Conservation (phyloP, 371 early-diverging fungal genomes). For the Saksenaea vasiformis region DNA sequence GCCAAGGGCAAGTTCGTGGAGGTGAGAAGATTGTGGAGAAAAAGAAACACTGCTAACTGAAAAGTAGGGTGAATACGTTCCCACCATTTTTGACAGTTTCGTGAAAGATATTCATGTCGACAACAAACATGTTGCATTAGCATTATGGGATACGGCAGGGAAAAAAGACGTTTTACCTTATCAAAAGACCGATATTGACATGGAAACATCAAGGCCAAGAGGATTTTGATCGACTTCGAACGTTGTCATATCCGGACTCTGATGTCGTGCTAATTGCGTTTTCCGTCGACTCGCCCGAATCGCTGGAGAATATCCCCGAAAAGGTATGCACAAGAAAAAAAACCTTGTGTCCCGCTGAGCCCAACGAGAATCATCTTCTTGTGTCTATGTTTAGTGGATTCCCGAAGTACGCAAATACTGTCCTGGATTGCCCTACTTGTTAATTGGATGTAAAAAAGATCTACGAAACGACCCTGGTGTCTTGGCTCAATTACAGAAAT, state of each 20-base stretch:
- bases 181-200: neutral
- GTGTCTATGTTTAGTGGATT: constrained; percentile 70
- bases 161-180: neutral
- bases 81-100: constrained; percentile 69
- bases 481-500: constrained; percentile 65
- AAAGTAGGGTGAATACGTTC: constrained; percentile 30
- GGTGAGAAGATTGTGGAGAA: constrained; percentile 15
- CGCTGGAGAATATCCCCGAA: constrained; percentile 81
- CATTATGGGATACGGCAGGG: constrained; percentile 76
- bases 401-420: constrained; percentile 81
- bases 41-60: constrained; percentile 1
- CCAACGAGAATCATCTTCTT: constrained; percentile 3
- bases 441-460: constrained; percentile 88
- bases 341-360: neutral
- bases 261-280: constrained; percentile 89
- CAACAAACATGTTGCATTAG: constrained; percentile 58
- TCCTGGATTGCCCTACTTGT: constrained; percentile 71
- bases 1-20: constrained; percentile 52
- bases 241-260: constrained; percentile 88
- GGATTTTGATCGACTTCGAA: constrained; percentile 90
- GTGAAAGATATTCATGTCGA: constrained; percentile 67
- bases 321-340: constrained; percentile 42
- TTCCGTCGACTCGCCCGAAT: constrained; percentile 77
- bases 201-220: constrained; percentile 66
- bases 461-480: constrained; percentile 69